Evolutionary conservation across 495 filamentous ascomycete species (phyloP), one percentile per base, ranked within the genome.

Genomic region (Pseudoneurospora amorphoporcata): DNA sequence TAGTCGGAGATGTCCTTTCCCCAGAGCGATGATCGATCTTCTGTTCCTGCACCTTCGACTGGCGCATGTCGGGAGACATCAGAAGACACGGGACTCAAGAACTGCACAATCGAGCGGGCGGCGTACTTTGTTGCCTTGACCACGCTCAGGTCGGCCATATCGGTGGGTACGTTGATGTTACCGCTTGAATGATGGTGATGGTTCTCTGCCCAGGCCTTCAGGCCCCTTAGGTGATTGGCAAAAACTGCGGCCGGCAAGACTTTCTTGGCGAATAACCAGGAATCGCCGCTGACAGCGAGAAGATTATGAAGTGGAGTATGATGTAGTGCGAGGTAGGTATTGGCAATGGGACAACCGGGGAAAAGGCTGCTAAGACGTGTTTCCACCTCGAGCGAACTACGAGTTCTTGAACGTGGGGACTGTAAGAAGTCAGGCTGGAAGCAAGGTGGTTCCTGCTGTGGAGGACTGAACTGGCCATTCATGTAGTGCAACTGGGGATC

Each of bases 241-340:
- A 85, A 86, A 12, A 75, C 71, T 29, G 80, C 76, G 8, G 73
- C 76, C 0, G 76, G 76, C 5, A 81, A 71, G 10, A 86, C 75
- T 72, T 86, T 86, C 65, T 82, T 77, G 12, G 81, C 78, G 72
- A 85, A 86, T 42, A 85, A 75, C 84, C 84, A 86, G 35, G 80
- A 84, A 71, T 86, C 82, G 72, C 84, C 84, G 72, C 79, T 81
- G 8, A 85, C 83, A 29, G 83, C 83, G 39, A 86, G 81, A 17
- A 86, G 79, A 72, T 83, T 82, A 58, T 79, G 81, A 40, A 86
- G 82, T 45, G 84, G 84, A 12, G 84, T 85, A 73, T 84, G 80
- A 72, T 84, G 80, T 5, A 86, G 76, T 12, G 84, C 84, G 37
- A 86, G 77, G 71, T 85, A 86, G 1, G 83, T 83, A 76, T 84